Base-by-base conservation (phyloP, 257 asterid species). In the Petunia secreta region DNA sequence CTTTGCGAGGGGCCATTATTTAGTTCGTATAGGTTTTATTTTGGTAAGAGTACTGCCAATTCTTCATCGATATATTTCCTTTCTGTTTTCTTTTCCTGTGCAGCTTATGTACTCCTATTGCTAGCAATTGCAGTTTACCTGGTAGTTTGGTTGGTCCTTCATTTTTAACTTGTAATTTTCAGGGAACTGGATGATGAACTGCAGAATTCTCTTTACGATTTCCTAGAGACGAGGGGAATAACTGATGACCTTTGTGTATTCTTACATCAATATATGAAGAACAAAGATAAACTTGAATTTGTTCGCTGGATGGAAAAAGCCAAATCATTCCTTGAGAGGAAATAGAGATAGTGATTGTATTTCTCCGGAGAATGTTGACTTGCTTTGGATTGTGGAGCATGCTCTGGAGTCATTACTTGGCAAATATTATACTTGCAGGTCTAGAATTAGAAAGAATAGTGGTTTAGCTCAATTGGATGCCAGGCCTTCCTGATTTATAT, bases 261-360 rank as follows among this genome's bases (percentile, higher is more conserved):
- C 87, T 83, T 96, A 90, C 97, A 94, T 85, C 81, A 55, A 15
- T 90, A 88, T 73, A 89, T 91, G 91, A 85, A 46, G 82, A 86
- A 89, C 91, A 96, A 96, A 86, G 98, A 91, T 82, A 92, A 88
- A 89, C 89, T 79, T 38, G 98, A 94, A 85, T 94, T 86, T 79
- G 76, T 94, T 34, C 91, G 89, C 37, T 96, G 98, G 98, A 88
- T 96, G 97, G 92, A 82, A 75, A 89, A 69, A 9, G 58, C 90
- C 77, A 85, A 89, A 82, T 82, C 87, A 67, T 89, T 85, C 81
- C 83, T 96, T 37, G 90, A 89, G 83, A 90, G 82, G 89, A 87
- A 88, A 80, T 84, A 81, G 81, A 75, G 71, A 81, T 79, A 79
- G 54, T 63, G 80, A 36, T 8, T 58, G 44, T 60, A 10, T 11